Base-by-base conservation (phyloP, 331 rosid genomes). In the Acacia pycnantha region DNA sequence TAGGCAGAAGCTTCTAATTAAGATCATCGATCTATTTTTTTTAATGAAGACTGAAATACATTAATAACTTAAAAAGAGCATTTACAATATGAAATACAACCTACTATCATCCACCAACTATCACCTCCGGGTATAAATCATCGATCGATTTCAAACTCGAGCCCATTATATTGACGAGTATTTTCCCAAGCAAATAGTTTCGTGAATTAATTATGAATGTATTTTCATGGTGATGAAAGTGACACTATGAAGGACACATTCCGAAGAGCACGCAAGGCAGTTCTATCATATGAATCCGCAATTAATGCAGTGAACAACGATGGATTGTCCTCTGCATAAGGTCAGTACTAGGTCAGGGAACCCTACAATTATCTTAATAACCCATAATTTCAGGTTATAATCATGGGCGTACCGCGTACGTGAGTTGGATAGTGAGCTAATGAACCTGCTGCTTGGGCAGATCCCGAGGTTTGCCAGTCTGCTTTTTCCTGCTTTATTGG, bases 391-490 rank as follows among this genome's bases (percentile, higher is more conserved):
- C 54, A 61, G 73, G 78, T 87, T 81, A 41, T 81, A 84, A 84
- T 85, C 85, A 84, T 81, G 83, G 43, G 64, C 74, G 84, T 85
- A 85, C 85, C 37, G 64, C 74, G 84, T 85, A 85, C 85, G 31
- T 62, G 82, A 86, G 78, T 78, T 73, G 77, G 80, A 79, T 66
- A 88, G 85, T 80, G 84, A 77, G 73, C 84, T 58, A 47, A 48
- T 12, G 53, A 73, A 47, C 64, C 83, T 53, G 82, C 83, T 53
- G 82, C 29, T 66, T 59, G 66, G 35, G 87, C 93, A 79, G 97
- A 90, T 92, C 97, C 93, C 89, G 6, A 92, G 70, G 90, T 35
- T n/a, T 37, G 31, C 46, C 46, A 73, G 35, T 70, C 81, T 71
- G 79, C 88, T 84, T 86, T 86, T 79, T 56, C 74, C 73, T 74